phyloP scores from a whole-genome alignment of 2,329 filamentous ascomycete genomes.

The Exophiala lecanii-corni region DNA sequence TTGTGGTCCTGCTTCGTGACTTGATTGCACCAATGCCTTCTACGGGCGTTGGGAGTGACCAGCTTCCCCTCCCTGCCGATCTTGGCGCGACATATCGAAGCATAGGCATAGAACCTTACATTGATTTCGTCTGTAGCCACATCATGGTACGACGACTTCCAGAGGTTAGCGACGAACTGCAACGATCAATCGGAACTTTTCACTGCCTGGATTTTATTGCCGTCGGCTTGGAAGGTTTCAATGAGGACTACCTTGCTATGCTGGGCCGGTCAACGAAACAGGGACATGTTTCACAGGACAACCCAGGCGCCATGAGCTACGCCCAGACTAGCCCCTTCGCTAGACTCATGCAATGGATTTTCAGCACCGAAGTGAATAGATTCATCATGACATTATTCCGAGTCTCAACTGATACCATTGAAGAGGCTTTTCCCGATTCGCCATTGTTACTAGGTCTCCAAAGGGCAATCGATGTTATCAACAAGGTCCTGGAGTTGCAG shows the following conservation, averaged over 20 bases:
- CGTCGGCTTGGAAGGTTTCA: slow-evolving; percentile 78
- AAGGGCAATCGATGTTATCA: slow-evolving; percentile 77
- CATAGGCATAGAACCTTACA: slow-evolving; percentile 84
- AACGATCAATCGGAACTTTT: slow-evolving; percentile 68
- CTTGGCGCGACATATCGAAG: slow-evolving; percentile 72
- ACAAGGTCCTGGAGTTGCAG: slow-evolving; percentile 78
- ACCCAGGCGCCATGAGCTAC: slow-evolving; percentile 56
- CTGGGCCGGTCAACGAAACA: slow-evolving; percentile 14
- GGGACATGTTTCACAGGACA: slow-evolving; percentile 10
- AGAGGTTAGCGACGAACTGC: slow-evolving; percentile 62
- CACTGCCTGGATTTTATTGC: slow-evolving; percentile 80
- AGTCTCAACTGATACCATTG: slow-evolving; percentile 67
- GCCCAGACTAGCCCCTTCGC: slow-evolving; percentile 86
- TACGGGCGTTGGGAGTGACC: slow-evolving; percentile 50
- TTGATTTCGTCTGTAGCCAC: slow-evolving; percentile 82
- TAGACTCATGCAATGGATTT: slow-evolving; percentile 96
- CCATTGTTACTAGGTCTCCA: slow-evolving; percentile 75
- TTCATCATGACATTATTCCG: slow-evolving; percentile 74
- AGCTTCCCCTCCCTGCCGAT: slow-evolving; percentile 78
- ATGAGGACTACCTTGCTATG: slow-evolving; percentile 72
- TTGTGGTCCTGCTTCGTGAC: slow-evolving; percentile 70
- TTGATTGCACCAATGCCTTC: slow-evolving; percentile 61
- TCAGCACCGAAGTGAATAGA: slow-evolving; percentile 82
- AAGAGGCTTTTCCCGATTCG: slow-evolving; percentile 69
- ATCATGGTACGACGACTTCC: slow-evolving; percentile 65